These are phyloP conservation scores for Talaromyces sp. DNA, from an alignment of 2,329 filamentous ascomycete species.

Conservation along the genomic window DNA sequence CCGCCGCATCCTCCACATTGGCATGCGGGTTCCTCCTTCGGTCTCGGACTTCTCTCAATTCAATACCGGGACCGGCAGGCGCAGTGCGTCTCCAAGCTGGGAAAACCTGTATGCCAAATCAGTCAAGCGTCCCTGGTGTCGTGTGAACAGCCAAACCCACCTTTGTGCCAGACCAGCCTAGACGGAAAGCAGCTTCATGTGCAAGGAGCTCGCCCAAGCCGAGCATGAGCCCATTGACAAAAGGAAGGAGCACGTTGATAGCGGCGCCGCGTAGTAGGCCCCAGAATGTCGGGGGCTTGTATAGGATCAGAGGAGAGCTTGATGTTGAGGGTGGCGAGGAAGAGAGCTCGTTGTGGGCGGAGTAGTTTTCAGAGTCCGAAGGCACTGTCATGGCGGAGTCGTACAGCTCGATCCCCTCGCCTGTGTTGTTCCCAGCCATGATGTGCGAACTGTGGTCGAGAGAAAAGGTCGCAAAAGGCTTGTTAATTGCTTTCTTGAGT, in stretches of 20 bases:
- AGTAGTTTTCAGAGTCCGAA: conserved; percentile 47
- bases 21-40: conserved; percentile 46
- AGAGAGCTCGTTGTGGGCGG: conserved; percentile 34
- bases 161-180: conserved; percentile 93
- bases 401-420: conserved; percentile 34
- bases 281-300: conserved; percentile 84
- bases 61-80: conserved; percentile 75
- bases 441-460: conserved; percentile 16
- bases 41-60: conserved; percentile 65
- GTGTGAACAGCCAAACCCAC: conserved; percentile 47
- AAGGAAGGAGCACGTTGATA: conserved; percentile 92
- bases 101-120: conserved; percentile 47
- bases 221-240: conserved; percentile 97
- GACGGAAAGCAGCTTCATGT: conserved; percentile 86
- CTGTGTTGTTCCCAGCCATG: conserved; percentile 27
- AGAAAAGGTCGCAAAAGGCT: neutral
- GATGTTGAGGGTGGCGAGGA: conserved; percentile 31
- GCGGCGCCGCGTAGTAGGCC: conserved; percentile 79
- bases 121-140: neutral
- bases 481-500: neutral
- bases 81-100: conserved; percentile 59
- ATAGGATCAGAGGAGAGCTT: conserved; percentile 53
- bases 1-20: conserved; percentile 62
- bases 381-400: conserved; percentile 42
- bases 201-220: conserved; percentile 96